Base-by-base conservation (phyloP, 78 protist species). In the Tieghemostelium lacteum region DNA sequence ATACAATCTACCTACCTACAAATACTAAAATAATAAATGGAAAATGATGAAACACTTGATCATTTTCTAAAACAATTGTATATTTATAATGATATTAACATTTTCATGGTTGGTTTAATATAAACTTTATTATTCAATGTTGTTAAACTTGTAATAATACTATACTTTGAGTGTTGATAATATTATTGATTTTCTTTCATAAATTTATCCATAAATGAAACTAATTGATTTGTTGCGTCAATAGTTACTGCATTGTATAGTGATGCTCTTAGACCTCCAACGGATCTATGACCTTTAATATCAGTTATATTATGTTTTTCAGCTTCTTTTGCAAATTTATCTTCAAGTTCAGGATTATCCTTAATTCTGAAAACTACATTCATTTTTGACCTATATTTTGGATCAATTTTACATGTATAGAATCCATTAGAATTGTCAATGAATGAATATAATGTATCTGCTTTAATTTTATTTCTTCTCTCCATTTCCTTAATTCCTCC, bases 201-300 rank as follows among this genome's bases (percentile, higher is more conserved):
- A 70, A 92, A 92, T 40, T 49, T 67, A 7, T 72, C 61, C 95
- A 92, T 83, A 69, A 92, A 92, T 1, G 28, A 31, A 40, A 77
- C 40, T 54, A 97, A 94, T 54, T n/a, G 36, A n/a, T 93, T 34
- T 6, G 62, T 37, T 33, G 92, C 93, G 54, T 94, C 97, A 31
- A 87, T 5, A 14, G 96, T 80, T 63, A 95, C 75, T 33, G 98
- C 98, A 76, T 98, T 98, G 83, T 98, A 98, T 60, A 97, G 28
- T 37, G 98, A 95, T 4, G 95, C 98, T 49, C 99, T 92, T 49
- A 97, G 36, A 19, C 97, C 98, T 40, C 99, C 99, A 31, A 96
- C 98, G 10, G 96, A 89, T 36, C 98, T 65, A 85, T 97, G 98
- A 34, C 98, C 98, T 24, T 42, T 52, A 28, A 75, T 54, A 70